phyloP scores from a whole-genome alignment of 1,284 basidiomycete genomes.

The Acaromyces ingoldii region DNA sequence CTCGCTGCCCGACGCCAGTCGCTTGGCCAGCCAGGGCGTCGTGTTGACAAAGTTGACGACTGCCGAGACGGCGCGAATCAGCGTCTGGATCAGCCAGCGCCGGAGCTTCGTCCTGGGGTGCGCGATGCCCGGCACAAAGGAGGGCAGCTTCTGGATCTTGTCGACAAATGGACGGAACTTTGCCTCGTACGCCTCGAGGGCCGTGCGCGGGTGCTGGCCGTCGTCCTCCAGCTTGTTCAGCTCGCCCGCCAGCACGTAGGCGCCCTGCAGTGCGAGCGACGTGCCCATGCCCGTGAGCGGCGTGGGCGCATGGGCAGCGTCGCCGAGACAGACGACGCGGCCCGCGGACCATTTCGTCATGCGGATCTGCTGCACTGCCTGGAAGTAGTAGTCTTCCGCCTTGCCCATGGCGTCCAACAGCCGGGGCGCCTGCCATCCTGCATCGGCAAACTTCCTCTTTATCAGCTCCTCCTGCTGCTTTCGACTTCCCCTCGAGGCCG shows the following conservation, averaged over 20 bases:
- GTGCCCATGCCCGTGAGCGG: conserved; percentile 34
- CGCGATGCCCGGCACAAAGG: conserved; percentile 14
- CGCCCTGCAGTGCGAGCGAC: conserved; percentile 20
- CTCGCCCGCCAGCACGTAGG: conserved; percentile 28
- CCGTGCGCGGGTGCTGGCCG: conserved; percentile 8
- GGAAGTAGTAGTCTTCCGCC: conserved; percentile 27
- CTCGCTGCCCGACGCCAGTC: not conserved
- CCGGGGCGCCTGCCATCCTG: conserved; percentile 15
- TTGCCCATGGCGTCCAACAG: conserved; percentile 15
- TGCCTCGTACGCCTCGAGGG: conserved; percentile 20
- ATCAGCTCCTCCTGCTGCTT: conserved; percentile 19
- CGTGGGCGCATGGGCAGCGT: conserved; percentile 29
- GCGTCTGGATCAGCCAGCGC: conserved; percentile 7
- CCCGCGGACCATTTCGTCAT: conserved; percentile 19
- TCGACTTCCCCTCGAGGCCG: not conserved
- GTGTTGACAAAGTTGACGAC: not conserved
- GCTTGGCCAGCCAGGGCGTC: not conserved
- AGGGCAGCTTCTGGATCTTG: conserved; percentile 20
- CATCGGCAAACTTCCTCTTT: conserved; percentile 10
- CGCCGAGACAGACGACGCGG: conserved; percentile 28
- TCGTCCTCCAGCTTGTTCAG: conserved; percentile 11
- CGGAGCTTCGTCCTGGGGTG: conserved; percentile 9
- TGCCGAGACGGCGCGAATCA: not conserved
- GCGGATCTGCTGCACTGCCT: conserved; percentile 24
- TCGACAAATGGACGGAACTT: conserved; percentile 20